These are phyloP conservation scores for Sugiyamaella xylanicola DNA, from an alignment of 1,139 yeast species.

Conservation along the genomic window DNA sequence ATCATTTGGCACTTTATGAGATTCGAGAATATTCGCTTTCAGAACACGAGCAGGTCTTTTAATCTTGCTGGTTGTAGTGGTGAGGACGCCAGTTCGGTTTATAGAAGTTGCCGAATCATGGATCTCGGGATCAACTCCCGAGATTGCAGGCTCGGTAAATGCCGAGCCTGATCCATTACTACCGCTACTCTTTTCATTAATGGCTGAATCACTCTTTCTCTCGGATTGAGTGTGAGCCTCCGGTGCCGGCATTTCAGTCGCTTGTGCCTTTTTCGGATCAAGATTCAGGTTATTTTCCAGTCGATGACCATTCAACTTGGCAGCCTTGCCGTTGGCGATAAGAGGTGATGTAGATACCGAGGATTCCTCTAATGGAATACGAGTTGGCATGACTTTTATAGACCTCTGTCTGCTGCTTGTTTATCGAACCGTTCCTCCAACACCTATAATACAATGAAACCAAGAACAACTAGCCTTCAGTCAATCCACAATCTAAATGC, in stretches of 20 bases:
- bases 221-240: neutral
- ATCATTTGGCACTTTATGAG: constrained; percentile 11
- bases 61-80: neutral
- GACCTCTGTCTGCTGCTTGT: neutral
- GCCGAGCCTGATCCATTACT: neutral
- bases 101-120: neutral
- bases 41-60: constrained; percentile 1
- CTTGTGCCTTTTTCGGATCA: neutral
- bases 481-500: neutral
- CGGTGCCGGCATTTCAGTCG: neutral
- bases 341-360: neutral
- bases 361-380: constrained; percentile 3
- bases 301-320: constrained; percentile 9
- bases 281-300: neutral
- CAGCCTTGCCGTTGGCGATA: neutral
- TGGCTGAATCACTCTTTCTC: too few relatives aligned
- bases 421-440: neutral
- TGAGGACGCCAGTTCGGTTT: neutral
- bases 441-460: neutral
- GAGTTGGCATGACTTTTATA: constrained; percentile 14
- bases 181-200: neutral
- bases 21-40: constrained; percentile 8
- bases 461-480: neutral
- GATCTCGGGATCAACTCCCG: neutral
- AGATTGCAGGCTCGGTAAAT: too few relatives aligned